A percentile compares a stretch with the other conserved stretches of the same genome.
Conservation (phyloP, 768 basidiomycete species). For the Suillus brevipes region DNA sequence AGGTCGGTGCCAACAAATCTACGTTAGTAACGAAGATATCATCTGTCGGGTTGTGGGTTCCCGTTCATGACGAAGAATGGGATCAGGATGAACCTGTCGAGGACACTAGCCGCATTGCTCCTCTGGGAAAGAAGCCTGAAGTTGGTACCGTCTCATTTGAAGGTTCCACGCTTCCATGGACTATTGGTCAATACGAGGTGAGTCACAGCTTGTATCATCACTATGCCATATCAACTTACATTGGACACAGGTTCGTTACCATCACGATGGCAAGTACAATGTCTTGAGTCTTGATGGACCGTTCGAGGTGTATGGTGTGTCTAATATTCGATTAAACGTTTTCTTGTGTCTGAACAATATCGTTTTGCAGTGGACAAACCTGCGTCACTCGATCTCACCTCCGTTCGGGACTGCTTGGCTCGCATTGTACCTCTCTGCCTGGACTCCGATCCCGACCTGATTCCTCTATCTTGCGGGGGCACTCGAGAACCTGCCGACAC, state of each 20-base stretch:
- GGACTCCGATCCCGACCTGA: constrained; percentile 79
- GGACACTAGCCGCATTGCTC: constrained; percentile 32
- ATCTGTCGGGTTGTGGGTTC: constrained; percentile 90
- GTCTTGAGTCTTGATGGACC: constrained; percentile 87
- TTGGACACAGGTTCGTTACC: constrained; percentile 69
- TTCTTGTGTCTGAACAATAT: constrained; percentile 8
- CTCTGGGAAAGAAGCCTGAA: constrained; percentile 44
- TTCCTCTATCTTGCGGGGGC: constrained; percentile 67
- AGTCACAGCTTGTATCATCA: not conserved
- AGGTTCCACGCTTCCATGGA: constrained; percentile 83
- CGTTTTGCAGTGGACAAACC: constrained; percentile 66
- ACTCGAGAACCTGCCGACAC: constrained; percentile 24
- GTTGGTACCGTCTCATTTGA: constrained; percentile 73
- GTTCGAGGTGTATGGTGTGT: constrained; percentile 81
- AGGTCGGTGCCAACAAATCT: constrained; percentile 89
- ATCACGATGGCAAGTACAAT: constrained; percentile 97
- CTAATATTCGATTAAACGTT: not conserved
- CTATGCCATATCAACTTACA: not conserved
- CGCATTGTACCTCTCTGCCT: constrained; percentile 84
- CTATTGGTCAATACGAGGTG: constrained; percentile 80
- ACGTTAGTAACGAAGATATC: constrained; percentile 80
- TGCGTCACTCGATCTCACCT: constrained; percentile 55
- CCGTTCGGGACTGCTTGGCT: constrained; percentile 66
- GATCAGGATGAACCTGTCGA: constrained; percentile 78
- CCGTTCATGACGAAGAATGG: constrained; percentile 91